Evolutionary conservation across 225 moss, liverwort and hornwort species (phyloP), one percentile per base, ranked within the genome.

Genomic region (Sphagnum tenellum): DNA sequence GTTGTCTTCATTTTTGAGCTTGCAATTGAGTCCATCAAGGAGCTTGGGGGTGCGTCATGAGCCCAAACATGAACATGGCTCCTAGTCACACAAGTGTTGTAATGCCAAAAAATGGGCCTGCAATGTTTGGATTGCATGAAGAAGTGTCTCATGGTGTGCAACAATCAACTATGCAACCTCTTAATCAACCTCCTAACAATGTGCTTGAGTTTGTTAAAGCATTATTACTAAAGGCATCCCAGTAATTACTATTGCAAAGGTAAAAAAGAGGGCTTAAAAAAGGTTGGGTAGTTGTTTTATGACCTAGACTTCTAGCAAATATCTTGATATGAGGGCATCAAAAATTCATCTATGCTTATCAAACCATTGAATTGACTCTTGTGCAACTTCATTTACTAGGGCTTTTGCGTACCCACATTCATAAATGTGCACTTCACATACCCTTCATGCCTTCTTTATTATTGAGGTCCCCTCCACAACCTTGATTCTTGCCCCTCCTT

Each of bases 21-120:
- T n/a, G n/a, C n/a, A n/a, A n/a, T n/a, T n/a, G n/a, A n/a, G n/a
- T n/a, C n/a, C n/a, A n/a, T n/a, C n/a, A n/a, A n/a, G n/a, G n/a
- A n/a, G n/a, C n/a, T n/a, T n/a, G n/a, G n/a, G n/a, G n/a, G n/a
- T n/a, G n/a, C n/a, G n/a, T n/a, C n/a, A n/a, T 98, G 90, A 68
- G 93, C 93, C 96, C 96, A 98, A 49, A 77, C 82, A 66, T 93
- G 90, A n/a, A 93, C 93, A 81, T 87, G 90, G 80, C 96, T 90
- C 75, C 81, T 90, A 44, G 83, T 73, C 59, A 98, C 67, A 74
- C 67, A 98, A 79, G 73, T 81, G 85, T 75, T 89, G 87, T 56
- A 98, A 78, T 55, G 89, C 88, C 65, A 73, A 67, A 47, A 87
- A 83, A 69, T 98, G 93, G 58, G 89, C 88, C 72, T 87, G 81